Evolutionary conservation across 164 flowering plant species (phyloP), one percentile per base, ranked within the genome.

Genomic region (Tetracentron sinense): DNA sequence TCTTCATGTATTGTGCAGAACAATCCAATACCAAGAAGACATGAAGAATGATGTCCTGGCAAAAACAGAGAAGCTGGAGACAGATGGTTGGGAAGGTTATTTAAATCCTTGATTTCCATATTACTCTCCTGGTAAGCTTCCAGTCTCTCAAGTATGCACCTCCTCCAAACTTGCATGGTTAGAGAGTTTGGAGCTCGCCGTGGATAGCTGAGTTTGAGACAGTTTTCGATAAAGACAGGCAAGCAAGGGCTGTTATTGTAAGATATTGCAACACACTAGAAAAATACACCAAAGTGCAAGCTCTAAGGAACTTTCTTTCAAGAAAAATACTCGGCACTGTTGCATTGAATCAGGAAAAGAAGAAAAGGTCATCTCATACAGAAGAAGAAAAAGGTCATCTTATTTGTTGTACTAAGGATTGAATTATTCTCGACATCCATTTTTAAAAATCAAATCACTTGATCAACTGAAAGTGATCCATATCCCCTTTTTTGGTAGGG

Each of bases 21-120:
- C 82, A 79, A 78, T 77, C 30, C 90, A 85, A 52, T 87, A 87
- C 68, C 84, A 74, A 48, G 88, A 87, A 71, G 96, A 90, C 64
- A 69, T 75, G 26, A 83, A 69, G 60, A 77, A 81, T 42, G 83
- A 80, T 0, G 94, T 88, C n/a, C 54, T 88, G 72, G 65, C n/a
- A 23, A 93, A 93, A 64, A 88, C 80, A 35, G 91, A 89, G 35
- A 89, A 81, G 73, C 78, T 93, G 26, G 76, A 74, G 60, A 79
- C 62, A 27, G 82, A 68, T 47, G 96, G 93, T n/a, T 88, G 90
- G 91, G 89, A 84, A 69, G 76, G 78, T 7, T 90, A 83, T 66
- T 70, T 71, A 42, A 83, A 79, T 56, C 50, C 74, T 54, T 79
- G 74, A 80, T 50, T 17, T 23, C 30, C 55, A 2, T 17, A 10